A percentile compares a stretch with the other conserved stretches of the same genome.
Conservation (phyloP, 306 rosid genomes). For the Gastrolobium bilobum region DNA sequence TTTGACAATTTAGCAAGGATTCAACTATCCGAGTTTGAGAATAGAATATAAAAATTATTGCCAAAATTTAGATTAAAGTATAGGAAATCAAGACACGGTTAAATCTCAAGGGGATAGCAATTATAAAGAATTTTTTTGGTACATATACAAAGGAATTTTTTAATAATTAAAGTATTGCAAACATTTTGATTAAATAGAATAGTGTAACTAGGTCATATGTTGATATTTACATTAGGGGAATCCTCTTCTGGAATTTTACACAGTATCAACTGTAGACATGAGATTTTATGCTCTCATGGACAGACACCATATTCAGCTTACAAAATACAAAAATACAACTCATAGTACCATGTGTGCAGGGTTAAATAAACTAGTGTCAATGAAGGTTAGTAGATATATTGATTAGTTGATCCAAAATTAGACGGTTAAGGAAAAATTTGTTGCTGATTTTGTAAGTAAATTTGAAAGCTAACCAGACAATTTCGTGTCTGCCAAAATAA, state of each 20-base stretch:
- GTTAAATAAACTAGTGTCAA: constrained; percentile 21
- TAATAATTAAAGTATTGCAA: not conserved
- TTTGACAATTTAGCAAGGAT: constrained; percentile 6
- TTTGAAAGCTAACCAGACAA: not conserved
- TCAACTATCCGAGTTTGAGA: constrained; percentile 15
- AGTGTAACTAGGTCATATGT: not conserved
- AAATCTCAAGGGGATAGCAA: constrained; percentile 65
- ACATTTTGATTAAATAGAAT: not conserved
- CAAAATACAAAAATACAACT: constrained; percentile 42
- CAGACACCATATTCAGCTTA: constrained; percentile 55
- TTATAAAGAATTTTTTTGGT: constrained; percentile 21
- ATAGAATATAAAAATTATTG: constrained; percentile 9
- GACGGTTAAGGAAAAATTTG: not conserved
- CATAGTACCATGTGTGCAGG: constrained; percentile 37
- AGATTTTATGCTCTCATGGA: constrained; percentile 61
- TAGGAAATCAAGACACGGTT: constrained; percentile 27
- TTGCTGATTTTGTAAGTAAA: not conserved
- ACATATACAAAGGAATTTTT: not conserved
- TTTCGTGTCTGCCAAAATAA: not conserved
- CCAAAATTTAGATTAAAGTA: not conserved
- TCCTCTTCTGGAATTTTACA: constrained; percentile 57
- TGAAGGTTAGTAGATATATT: constrained; percentile 38
- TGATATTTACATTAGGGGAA: constrained; percentile 55
- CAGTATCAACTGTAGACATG: no score
- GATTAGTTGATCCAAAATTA: constrained; percentile 13